Conservation (phyloP, 2,329 filamentous ascomycete species). For the Fusarium xylarioides region DNA sequence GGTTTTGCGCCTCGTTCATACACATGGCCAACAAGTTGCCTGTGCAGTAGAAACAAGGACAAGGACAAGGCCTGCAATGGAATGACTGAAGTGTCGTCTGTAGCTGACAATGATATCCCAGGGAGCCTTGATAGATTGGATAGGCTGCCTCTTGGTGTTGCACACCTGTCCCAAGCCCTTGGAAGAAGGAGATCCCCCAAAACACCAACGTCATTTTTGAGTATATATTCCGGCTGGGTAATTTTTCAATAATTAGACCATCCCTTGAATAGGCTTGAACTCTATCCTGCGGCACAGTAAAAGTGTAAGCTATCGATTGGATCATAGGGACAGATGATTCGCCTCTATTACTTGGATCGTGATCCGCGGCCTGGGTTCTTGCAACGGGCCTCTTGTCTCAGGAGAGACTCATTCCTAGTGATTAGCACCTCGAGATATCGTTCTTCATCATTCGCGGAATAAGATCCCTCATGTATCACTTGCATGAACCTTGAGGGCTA, state of each 20-base stretch:
- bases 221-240: not conserved
- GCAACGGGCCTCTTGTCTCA: slow-evolving; percentile 9
- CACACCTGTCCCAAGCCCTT: not conserved
- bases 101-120: not conserved
- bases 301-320: slow-evolving; percentile 10
- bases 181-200: not conserved
- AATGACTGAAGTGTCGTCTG: not conserved
- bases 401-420: not conserved
- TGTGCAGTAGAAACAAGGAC: not conserved
- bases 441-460: not conserved
- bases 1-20: slow-evolving; percentile 6
- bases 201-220: slow-evolving; percentile 7
- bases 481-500: slow-evolving; percentile 7
- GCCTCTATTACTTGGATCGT: not conserved
- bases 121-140: not conserved
- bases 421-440: not conserved
- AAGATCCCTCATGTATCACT: not conserved
- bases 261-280: slow-evolving; percentile 8
- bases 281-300: slow-evolving; percentile 19
- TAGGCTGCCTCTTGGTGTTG: not conserved
- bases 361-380: slow-evolving; percentile 10
- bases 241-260: not conserved
- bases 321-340: not conserved
- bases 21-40: not conserved
- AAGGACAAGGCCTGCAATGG: not conserved